Base-by-base conservation (phyloP, 192 early-diverging fungal genomes). In the Spizellomyces sp. region DNA sequence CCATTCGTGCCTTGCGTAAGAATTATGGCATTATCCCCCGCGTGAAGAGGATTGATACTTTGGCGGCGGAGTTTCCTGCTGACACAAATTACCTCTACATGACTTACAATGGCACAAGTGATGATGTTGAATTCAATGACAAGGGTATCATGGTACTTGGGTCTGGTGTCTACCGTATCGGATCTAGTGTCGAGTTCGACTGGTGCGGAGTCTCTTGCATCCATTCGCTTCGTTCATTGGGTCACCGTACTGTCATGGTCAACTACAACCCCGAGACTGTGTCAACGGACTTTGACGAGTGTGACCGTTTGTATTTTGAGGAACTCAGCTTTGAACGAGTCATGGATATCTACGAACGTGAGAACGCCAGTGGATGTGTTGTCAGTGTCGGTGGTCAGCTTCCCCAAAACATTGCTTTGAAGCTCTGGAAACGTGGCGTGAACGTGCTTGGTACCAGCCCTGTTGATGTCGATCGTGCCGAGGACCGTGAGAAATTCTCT, bases 191-290 rank as follows among this genome's bases (percentile, higher is more conserved):
- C n/a, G 95, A 97, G 79, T 99, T 99, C 78, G 95, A 97, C 80
- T 96, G 94, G 93, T 95, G 91, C 59, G 83, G 82, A 14, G 83
- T 86, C 8, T 60, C 67, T 17, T 59, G 66, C 44, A 94, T 94
- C 76, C 94, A 92, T 59, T 60, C 71, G n/a, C 85, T 98, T 9
- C 90, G 93, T 42, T 74, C 86, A 44, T 71, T 92, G 41, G 92
- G 93, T 60, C 84, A 87, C 71, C 89, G 89, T 75, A 98, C 96
- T 2, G 83, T 98, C 15, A 97, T 96, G 95, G 89, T 98, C 70
- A 98, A 98, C 81, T 98, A 98, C 87, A 98, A 98, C 79, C 96
- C 96, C 12, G 96, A 98, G 79, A 98, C 96, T 1, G 96, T 98
- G 22, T 96, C 95, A 14, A 96, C 96, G 22, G 96, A 98, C 78